phyloP scores from a whole-genome alignment of 2,329 filamentous ascomycete species.

The Akanthomyces lecanii region DNA sequence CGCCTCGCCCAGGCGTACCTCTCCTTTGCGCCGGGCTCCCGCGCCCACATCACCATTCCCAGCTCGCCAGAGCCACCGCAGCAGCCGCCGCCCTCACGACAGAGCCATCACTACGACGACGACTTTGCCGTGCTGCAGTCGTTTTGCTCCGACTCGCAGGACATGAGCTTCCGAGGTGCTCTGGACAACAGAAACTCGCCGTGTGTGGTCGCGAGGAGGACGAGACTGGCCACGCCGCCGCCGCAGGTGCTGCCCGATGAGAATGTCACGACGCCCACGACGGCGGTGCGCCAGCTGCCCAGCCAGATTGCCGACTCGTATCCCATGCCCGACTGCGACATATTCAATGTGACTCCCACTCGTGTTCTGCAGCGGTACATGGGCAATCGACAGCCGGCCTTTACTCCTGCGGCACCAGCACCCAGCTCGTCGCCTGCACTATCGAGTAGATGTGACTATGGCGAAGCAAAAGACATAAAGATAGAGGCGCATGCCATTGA shows the following conservation, averaged over 20 bases:
- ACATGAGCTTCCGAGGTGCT: slow-evolving; percentile 43
- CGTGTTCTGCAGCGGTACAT: slow-evolving; percentile 48
- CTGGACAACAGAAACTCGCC: slow-evolving; percentile 41
- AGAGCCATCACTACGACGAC: background rate
- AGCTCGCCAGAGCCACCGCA: background rate
- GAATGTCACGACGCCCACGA: slow-evolving; percentile 22
- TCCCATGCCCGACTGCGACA: slow-evolving; percentile 31
- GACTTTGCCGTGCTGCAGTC: slow-evolving; percentile 19
- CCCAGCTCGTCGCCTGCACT: slow-evolving; percentile 7
- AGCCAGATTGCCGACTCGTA: slow-evolving; percentile 55
- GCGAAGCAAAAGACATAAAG: background rate
- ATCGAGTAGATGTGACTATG: background rate
- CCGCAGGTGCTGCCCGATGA: slow-evolving; percentile 1
- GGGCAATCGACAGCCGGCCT: slow-evolving; percentile 29
- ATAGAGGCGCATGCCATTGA: background rate
- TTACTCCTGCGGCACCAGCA: slow-evolving; percentile 24
- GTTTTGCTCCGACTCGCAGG: slow-evolving; percentile 32
- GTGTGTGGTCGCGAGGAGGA: slow-evolving; percentile 20
- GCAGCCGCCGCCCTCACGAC: slow-evolving; percentile 8
- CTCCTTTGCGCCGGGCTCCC: slow-evolving; percentile 37
- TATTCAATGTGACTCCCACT: slow-evolving; percentile 41
- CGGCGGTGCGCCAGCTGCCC: slow-evolving; percentile 39
- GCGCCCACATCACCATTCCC: slow-evolving; percentile 15
- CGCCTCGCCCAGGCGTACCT: slow-evolving; percentile 48
- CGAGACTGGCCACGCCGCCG: background rate